Conservation (phyloP, 345 rosid genomes). For the Durio zibethinus region DNA sequence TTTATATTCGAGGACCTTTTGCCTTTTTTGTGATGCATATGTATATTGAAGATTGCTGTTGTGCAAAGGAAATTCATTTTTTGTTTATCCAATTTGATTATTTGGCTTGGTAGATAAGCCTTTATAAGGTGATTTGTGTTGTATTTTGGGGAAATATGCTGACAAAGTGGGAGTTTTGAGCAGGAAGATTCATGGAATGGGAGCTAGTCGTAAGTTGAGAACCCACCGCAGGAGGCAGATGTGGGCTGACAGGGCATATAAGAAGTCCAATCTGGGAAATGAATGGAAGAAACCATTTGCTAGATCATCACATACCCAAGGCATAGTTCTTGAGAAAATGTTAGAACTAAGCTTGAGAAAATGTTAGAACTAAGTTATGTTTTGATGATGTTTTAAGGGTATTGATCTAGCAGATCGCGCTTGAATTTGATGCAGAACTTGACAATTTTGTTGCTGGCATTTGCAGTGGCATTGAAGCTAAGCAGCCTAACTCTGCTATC, state of each 20-base stretch:
- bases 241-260: constrained; percentile 94
- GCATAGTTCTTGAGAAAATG: constrained; percentile 82
- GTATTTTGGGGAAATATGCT: neutral
- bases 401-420: neutral
- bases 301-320: constrained; percentile 83
- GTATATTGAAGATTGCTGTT: neutral
- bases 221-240: constrained; percentile 71
- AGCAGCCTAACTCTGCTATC: constrained; percentile 99
- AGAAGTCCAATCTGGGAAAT: constrained; percentile 80
- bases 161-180: neutral
- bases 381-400: neutral
- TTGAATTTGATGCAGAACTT: neutral
- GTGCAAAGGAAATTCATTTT: too few relatives aligned
- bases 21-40: neutral
- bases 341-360: constrained; percentile 54
- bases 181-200: constrained; percentile 83
- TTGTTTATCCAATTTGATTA: neutral
- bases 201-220: constrained; percentile 82
- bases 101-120: neutral
- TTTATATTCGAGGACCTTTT: too few relatives aligned
- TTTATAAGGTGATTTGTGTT: neutral
- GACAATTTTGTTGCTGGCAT: neutral
- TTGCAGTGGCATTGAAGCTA: constrained; percentile 90
- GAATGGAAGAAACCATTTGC: constrained; percentile 93
- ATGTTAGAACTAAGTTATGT: constrained; percentile 34